Base-by-base conservation (phyloP, 202 grass and related monocot species). In the Eragrostis tef region DNA sequence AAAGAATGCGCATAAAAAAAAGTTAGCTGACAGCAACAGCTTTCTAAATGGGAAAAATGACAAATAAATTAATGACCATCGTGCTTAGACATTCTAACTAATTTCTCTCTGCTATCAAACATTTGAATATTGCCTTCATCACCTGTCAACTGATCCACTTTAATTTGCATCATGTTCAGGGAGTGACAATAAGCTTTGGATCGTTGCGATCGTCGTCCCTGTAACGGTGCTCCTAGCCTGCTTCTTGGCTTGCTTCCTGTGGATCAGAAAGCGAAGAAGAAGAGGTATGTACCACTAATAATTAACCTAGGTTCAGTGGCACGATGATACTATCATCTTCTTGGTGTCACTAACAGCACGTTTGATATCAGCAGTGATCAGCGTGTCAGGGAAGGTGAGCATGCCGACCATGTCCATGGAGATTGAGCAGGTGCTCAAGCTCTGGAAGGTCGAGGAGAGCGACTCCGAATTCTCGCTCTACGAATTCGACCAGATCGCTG, bases 351-450 rank as follows among this genome's bases (percentile, higher is more conserved):
- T 84, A 26, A 87, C 71, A 44, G 12, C 25, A 13, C 44, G 3
- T 4, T 24, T 53, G 1, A 61, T 43, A 68, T 53, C 87, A 74
- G 79, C 87, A 69, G 79, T 69, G 51, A 68, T 15, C 60, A 83
- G 54, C 1, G 41, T 74, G 44, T 79, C 88, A 29, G 84, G 74
- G 45, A 70, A 0, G 44, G 74, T 75, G 45, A 69, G 79, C 73
- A 2, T 83, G 54, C 83, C 79, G 24, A 70, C 68, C 68, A 90
- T 86, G 88, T 90, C 88, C 44, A 90, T 90, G 88, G 88, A 90
- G 68, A 86, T 90, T 67, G 86, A 89, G 70, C 50, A 92, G 81
- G 87, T 73, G 64, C 86, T 89, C 49, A 78, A 84, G 58, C 79
- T 86, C 6, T 92, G 90, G 90, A 76, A 71, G 58, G 11, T 75